A percentile compares a stretch with the other conserved stretches of the same genome.
These are phyloP conservation scores for Leishmania lainsoni DNA, from an alignment of 208 protist species.

Conservation along the genomic window DNA sequence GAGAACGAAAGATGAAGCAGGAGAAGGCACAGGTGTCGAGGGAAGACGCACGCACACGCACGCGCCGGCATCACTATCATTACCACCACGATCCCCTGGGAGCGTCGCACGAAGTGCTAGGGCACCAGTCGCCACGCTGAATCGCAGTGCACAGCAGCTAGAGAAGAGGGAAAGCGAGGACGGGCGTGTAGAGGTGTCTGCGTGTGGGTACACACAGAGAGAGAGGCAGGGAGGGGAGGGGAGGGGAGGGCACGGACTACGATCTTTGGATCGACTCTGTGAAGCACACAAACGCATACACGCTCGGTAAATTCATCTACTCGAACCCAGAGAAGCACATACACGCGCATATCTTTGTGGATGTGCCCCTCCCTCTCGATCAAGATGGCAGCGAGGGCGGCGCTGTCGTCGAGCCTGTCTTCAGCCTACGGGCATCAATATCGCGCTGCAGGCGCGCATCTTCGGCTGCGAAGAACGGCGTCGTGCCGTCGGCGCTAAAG, in stretches of 20 bases:
- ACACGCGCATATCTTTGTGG: not conserved
- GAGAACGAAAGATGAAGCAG: not conserved
- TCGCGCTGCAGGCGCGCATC: conserved; percentile 19
- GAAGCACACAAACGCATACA: not conserved
- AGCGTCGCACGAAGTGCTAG: not conserved
- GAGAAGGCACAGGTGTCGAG: not conserved
- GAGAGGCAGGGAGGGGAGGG: too few species aligned
- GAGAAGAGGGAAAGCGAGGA: not conserved
- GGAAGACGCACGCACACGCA: not conserved
- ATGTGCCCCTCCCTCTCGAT: not conserved
- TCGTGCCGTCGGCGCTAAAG: conserved; percentile 46
- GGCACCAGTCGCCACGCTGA: not conserved
- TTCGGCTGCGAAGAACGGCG: conserved; percentile 60
- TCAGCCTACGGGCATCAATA: conserved; percentile 1
- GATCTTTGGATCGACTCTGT: too few species aligned
- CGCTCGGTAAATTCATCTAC: not conserved
- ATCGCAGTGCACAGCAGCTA: not conserved
- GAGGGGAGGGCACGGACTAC: too few species aligned
- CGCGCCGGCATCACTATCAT: not conserved
- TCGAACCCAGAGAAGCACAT: not conserved
- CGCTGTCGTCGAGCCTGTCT: not conserved
- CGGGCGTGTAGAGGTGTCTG: not conserved
- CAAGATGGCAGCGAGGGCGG: not conserved
- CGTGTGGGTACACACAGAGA: not conserved
- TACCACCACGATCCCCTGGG: not conserved